Conservation (phyloP, 2,329 filamentous ascomycete species). For the Coleophoma cylindrospora region DNA sequence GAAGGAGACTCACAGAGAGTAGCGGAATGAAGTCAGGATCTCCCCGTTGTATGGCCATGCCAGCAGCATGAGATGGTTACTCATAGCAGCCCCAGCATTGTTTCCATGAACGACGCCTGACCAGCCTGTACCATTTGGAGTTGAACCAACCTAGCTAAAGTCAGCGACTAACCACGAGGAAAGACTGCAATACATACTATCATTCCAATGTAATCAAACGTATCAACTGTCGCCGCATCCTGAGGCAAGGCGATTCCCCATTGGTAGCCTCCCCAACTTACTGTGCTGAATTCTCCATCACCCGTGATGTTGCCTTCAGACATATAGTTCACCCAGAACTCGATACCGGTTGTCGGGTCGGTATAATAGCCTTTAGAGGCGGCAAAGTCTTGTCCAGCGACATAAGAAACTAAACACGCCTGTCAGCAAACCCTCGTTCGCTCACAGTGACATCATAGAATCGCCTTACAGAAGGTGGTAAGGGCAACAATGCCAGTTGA, state of each 20-base stretch:
- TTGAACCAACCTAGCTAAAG: constrained; percentile 32
- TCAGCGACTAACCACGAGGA: too few relatives aligned
- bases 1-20: constrained; percentile 33
- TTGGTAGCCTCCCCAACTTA: constrained; percentile 36
- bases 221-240: constrained; percentile 39
- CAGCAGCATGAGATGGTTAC: constrained; percentile 50
- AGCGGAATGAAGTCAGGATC: constrained; percentile 53
- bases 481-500: constrained; percentile 15
- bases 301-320: constrained; percentile 30
- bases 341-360: constrained; percentile 44
- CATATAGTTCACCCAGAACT: constrained; percentile 45
- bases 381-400: constrained; percentile 23
- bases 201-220: constrained; percentile 54
- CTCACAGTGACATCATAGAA: too few relatives aligned
- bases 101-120: constrained; percentile 52
- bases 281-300: constrained; percentile 21
- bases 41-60: constrained; percentile 48
- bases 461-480: constrained; percentile 16
- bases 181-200: constrained; percentile 34
- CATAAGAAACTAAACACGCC: constrained; percentile 11
- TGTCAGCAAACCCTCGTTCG: not conserved
- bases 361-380: constrained; percentile 29
- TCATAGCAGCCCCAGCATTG: constrained; percentile 39
- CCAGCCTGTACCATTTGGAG: constrained; percentile 45
- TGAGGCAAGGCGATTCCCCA: constrained; percentile 51